These are phyloP conservation scores for Glycine soja DNA, from an alignment of 306 rosid species.

Conservation along the genomic window DNA sequence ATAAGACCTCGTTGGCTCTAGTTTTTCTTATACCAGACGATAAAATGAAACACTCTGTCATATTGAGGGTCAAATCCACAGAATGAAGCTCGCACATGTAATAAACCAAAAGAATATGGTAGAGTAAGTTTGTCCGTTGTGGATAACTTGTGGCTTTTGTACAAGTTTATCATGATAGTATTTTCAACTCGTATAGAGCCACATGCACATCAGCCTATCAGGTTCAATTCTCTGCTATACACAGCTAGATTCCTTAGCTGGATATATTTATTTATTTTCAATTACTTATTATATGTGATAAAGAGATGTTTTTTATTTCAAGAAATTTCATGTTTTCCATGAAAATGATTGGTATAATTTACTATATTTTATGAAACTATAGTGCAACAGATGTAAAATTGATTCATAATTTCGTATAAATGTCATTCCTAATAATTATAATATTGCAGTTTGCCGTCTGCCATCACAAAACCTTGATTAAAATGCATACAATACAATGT, in stretches of 20 bases:
- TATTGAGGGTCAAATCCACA: conserved; percentile 40
- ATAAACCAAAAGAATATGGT: conserved; percentile 44
- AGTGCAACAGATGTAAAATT: neutral
- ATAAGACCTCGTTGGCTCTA: conserved; percentile 45
- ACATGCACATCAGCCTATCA: conserved; percentile 34
- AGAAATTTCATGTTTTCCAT: neutral
- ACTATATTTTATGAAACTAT: neutral
- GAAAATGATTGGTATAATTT: neutral
- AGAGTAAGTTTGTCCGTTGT: conserved; percentile 33
- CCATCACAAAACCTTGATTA: neutral
- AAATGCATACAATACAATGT: neutral
- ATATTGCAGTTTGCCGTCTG: neutral
- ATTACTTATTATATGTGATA: neutral
- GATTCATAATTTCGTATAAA: neutral
- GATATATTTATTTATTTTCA: neutral
- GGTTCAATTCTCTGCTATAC: conserved; percentile 33
- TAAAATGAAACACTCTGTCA: conserved; percentile 42
- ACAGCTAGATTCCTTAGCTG: conserved; percentile 14
- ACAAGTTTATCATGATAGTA: conserved; percentile 28
- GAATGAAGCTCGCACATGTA: conserved; percentile 30
- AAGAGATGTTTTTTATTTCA: neutral
- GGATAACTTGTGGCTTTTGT: conserved; percentile 46
- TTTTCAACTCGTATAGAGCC: conserved; percentile 11
- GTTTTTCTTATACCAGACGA: conserved; percentile 35
- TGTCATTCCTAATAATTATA: neutral